Evolutionary conservation across 352 stramenopile species (phyloP), one percentile per base, ranked within the genome.

Genomic region (Peronospora destructor): DNA sequence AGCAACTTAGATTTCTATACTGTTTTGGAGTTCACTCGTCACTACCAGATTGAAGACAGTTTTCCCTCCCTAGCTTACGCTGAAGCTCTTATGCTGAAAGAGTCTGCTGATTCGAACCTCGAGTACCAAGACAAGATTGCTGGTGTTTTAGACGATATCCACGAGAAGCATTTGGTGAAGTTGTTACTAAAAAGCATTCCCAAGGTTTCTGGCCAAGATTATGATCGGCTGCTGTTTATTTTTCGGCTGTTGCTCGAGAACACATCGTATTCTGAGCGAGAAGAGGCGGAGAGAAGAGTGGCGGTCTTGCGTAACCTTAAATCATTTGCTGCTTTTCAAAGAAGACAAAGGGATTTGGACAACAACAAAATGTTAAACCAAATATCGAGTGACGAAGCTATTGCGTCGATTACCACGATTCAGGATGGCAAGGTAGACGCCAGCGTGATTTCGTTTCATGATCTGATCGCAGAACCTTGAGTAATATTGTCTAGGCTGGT

Each of bases 1-100:
- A 92, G 73, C 43, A 87, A 79, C 21, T 85, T 71, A 32, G 81
- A 92, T 40, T 85, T 88, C 21, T 87, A 88, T 47, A 87, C 76
- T 2, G 76, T 88, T 25, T 54, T 85, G 10, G 81, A 92, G 42
- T 90, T 92, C 42, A 86, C 81, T 16, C 68, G 78, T 0, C 76
- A 92, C 33, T 92, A 92, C 59, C 74, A 92, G 43, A 87, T 92
- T 39, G 76, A 89, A 14, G 76, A 92, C 35, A 86, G 67, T 43
- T 85, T 71, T 28, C 63, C 78, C n/a, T 79, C 71, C 0, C 60
- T 89, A 6, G 66, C 77, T 7, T 92, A 85, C 48, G 68, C 84
- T 1, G 76, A 92, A 36, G 66, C 70, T 16, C 53, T 91, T 2
- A 63, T 92, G 7, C 49, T 79, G 23, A 28, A 49, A n/a, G 48